Conservation (phyloP, 495 filamentous ascomycete species). For the Saxophila tyrrhenica region DNA sequence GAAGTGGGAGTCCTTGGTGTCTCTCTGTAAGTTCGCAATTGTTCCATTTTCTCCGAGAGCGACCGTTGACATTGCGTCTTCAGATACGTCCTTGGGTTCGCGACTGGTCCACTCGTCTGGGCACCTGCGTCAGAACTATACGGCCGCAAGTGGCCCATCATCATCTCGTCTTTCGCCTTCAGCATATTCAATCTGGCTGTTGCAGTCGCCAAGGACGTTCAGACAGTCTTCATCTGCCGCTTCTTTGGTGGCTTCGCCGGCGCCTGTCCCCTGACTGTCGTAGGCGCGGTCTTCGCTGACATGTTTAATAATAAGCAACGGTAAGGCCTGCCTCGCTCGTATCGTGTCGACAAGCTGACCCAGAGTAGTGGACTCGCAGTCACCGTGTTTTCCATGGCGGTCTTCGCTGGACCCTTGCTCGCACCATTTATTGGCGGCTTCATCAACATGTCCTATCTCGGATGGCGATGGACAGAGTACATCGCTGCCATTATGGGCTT, state of each 20-base stretch:
- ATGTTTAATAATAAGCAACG: slow-evolving; percentile 72
- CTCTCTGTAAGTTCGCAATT: slow-evolving; percentile 35
- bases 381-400: slow-evolving; percentile 71
- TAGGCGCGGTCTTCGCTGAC: slow-evolving; percentile 79
- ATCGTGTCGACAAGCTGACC: no score
- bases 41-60: no score
- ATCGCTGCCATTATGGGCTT: slow-evolving; percentile 64
- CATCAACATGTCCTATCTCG: slow-evolving; percentile 53
- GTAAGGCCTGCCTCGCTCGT: no score
- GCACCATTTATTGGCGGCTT: slow-evolving; percentile 81
- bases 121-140: slow-evolving; percentile 70
- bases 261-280: slow-evolving; percentile 68
- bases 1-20: slow-evolving; percentile 57
- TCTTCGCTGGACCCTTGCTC: slow-evolving; percentile 71
- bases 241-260: slow-evolving; percentile 72
- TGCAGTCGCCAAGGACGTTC: slow-evolving; percentile 65
- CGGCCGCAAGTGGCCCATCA: slow-evolving; percentile 60
- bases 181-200: slow-evolving; percentile 58
- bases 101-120: slow-evolving; percentile 45
- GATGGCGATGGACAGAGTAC: slow-evolving; percentile 85
- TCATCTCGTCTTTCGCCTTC: slow-evolving; percentile 68
- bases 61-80: no score
- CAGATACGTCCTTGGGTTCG: slow-evolving; percentile 57
- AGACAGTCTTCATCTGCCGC: slow-evolving; percentile 70
- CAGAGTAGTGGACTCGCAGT: slow-evolving; percentile 72